Evolutionary conservation across 768 basidiomycete species (phyloP), one percentile per base, ranked within the genome.

Genomic region (Trametes gibbosa): DNA sequence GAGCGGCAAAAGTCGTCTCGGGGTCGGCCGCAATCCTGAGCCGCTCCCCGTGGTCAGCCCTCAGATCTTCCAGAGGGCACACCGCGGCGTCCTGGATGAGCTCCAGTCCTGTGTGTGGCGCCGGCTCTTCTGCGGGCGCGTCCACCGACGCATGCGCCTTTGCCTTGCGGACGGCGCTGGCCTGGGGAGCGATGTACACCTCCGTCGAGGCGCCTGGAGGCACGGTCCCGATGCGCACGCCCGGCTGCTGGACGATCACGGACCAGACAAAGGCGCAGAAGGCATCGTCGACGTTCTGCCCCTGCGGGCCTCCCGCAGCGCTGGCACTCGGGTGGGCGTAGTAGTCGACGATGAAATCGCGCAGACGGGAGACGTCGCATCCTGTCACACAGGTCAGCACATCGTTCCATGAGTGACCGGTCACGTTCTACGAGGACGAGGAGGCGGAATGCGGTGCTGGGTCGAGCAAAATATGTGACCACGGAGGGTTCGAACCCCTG

Each of bases 261-360:
- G 86, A 85, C 91, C 91, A 95, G 19, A 93, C 81, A 71, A 91
- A 94, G 3, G 85, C 81, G 70, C 83, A 84, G 67, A 91, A 92
- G 2, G 81, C 73, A 65, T 89, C 86, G 68, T 96, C 94, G 19
- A 85, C 75, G 56, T 76, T 82, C 65, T 94, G 91, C 2, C 70
- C 39, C 41, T 66, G 73, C 19, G 72, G 67, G 14, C 65, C 42
- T 9, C 73, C 71, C 16, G 75, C 29, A 4, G 4, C 29, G 29
- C 29, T 32, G 29, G 5, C 35, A 66, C 50, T 66, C 46, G 76
- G 66, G 43, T 78, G 77, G 2, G 74, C 62, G 72, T 91, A 87
- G 69, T 88, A 94, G 21, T 80, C 84, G 32, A 73, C 62, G 53
- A 95, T 78, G 63, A 92, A 89, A 66, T 86, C 86, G 50, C 77